These are phyloP conservation scores for Nicotiana attenuata DNA, from an alignment of 257 asterid genomes.

Conservation along the genomic window DNA sequence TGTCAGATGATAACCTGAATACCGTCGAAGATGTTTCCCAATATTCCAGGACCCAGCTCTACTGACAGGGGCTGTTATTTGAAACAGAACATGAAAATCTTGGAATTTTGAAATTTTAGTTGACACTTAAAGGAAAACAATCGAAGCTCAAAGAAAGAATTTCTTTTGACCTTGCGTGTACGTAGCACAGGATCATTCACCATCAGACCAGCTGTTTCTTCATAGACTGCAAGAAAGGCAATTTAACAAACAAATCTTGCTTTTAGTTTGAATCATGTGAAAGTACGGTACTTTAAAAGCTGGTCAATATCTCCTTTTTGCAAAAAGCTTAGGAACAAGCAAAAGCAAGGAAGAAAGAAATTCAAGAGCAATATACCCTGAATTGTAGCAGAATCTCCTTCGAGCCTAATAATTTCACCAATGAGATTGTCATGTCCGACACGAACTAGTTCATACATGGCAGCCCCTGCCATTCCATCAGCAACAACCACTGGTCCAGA, in stretches of 20 bases:
- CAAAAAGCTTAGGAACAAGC: not conserved
- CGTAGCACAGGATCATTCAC: conserved; percentile 98
- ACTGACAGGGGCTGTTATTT: conserved; percentile 83
- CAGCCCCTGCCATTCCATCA: conserved; percentile 99
- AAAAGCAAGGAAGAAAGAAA: not conserved
- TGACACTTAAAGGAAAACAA: not conserved
- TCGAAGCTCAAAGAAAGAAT: not conserved
- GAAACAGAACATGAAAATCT: not conserved
- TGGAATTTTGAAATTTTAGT: not conserved
- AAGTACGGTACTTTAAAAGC: not conserved
- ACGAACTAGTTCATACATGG: conserved; percentile 98
- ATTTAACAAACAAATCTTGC: not conserved
- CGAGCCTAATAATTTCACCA: conserved; percentile 95
- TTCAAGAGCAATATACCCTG: conserved; percentile 50
- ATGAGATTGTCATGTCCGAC: conserved; percentile 96
- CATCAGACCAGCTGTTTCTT: conserved; percentile 94
- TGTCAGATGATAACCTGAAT: conserved; percentile 59
- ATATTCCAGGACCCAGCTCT: conserved; percentile 94
- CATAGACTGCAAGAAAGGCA: conserved; percentile 61
- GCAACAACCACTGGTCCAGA: conserved; percentile 99
- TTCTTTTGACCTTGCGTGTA: conserved; percentile 69
- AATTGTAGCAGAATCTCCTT: conserved; percentile 99
- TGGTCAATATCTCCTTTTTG: not conserved
- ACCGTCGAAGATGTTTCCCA: conserved; percentile 95
- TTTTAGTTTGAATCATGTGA: not conserved